Conservation (phyloP, 305 asterid genomes). For the Fraxinus albicans region DNA sequence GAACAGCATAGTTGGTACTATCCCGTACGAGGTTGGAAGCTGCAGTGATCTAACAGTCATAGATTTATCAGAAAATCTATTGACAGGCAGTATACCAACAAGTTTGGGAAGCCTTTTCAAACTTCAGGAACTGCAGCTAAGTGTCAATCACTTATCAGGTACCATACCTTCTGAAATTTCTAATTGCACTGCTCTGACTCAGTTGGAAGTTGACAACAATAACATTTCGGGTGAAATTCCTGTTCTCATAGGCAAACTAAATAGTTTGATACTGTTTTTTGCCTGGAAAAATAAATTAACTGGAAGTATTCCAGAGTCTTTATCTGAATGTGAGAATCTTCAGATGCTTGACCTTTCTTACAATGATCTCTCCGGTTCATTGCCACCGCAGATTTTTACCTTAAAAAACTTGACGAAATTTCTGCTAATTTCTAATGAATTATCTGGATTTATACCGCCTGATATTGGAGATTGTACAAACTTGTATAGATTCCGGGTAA, state of each 20-base stretch:
- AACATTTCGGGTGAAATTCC: constrained; percentile 76
- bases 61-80: constrained; percentile 73
- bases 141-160: constrained; percentile 82
- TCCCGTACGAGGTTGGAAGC: constrained; percentile 70
- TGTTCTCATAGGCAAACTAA: constrained; percentile 51
- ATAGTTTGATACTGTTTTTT: constrained; percentile 64
- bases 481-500: constrained; percentile 75
- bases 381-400: constrained; percentile 61
- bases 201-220: constrained; percentile 87
- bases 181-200: constrained; percentile 63
- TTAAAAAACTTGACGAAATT: constrained; percentile 70
- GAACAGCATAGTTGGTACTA: constrained; percentile 70
- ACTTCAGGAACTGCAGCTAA: constrained; percentile 80
- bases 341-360: constrained; percentile 90
- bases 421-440: constrained; percentile 65
- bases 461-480: constrained; percentile 83
- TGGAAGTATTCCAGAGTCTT: constrained; percentile 74
- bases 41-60: constrained; percentile 60
- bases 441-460: constrained; percentile 81
- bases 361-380: constrained; percentile 68
- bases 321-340: constrained; percentile 61
- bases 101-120: constrained; percentile 55
- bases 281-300: constrained; percentile 94
- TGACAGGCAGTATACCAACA: constrained; percentile 70
- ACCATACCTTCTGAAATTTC: constrained; percentile 68